These are phyloP conservation scores for Oryza coarctata DNA, from an alignment of 176 grass and related monocot genomes.

Conservation along the genomic window DNA sequence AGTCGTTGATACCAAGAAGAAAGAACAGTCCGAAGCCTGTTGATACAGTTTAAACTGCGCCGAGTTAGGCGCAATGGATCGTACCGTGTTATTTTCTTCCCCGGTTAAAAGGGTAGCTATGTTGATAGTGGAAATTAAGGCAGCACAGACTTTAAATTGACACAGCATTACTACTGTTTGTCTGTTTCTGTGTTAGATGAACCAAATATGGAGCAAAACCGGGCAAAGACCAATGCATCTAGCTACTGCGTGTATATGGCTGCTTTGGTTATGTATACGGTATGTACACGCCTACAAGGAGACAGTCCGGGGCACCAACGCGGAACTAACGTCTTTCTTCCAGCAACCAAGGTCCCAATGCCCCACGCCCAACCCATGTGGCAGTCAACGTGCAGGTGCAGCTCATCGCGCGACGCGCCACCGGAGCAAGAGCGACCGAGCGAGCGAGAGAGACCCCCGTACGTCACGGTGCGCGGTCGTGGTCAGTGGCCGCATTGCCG, in stretches of 20 bases:
- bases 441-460: background rate
- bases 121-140: background rate
- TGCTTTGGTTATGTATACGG: too few species aligned
- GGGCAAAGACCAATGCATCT: too few species aligned
- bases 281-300: too few species aligned
- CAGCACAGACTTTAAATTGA: slow-evolving; percentile 3
- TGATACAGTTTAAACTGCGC: background rate
- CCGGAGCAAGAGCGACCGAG: background rate
- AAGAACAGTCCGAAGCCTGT: background rate
- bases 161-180: slow-evolving; percentile 2
- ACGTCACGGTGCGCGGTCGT: background rate
- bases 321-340: background rate
- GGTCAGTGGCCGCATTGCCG: background rate
- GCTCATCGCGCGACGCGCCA: background rate
- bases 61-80: background rate
- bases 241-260: too few species aligned
- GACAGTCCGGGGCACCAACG: background rate
- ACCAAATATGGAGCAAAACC: background rate
- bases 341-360: background rate
- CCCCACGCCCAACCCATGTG: background rate
- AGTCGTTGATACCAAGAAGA: background rate
- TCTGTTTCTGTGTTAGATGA: background rate
- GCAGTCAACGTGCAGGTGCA: background rate
- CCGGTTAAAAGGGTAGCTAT: too few species aligned
- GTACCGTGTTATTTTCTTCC: background rate